Evolutionary conservation across 1,139 yeast species (phyloP).

Genomic region (Pichia sp.): DNA sequence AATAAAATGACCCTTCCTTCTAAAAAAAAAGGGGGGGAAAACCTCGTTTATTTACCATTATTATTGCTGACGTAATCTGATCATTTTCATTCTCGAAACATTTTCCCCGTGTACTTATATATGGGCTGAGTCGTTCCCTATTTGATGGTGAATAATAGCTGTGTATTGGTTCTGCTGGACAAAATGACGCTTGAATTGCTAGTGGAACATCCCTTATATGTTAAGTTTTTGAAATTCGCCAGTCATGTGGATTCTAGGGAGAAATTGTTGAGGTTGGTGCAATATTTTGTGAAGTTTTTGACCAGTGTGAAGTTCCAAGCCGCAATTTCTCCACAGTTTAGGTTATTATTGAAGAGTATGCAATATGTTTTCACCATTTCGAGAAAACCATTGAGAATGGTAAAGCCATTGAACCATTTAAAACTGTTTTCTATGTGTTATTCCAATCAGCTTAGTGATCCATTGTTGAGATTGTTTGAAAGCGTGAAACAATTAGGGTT

Average conservation of each 20-base stretch:
- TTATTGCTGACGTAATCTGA: too few relatives aligned
- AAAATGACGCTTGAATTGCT: conserved; percentile 54
- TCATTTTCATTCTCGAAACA: too few relatives aligned
- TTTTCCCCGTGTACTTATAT: too few relatives aligned
- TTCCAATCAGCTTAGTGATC: conserved; percentile 68
- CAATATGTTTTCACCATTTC: conserved; percentile 57
- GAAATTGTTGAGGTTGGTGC: conserved; percentile 71
- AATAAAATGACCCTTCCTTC: too few relatives aligned
- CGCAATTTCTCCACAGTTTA: conserved; percentile 1
- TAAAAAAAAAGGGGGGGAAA: too few relatives aligned
- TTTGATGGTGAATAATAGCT: too few relatives aligned
- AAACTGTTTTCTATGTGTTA: conserved; percentile 61
- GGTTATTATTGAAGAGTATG: conserved; percentile 26
- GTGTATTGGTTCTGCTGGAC: too few relatives aligned
- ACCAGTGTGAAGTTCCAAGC: conserved; percentile 13
- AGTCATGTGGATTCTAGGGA: conserved; percentile 63
- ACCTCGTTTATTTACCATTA: too few relatives aligned
- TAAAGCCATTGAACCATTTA: conserved; percentile 73
- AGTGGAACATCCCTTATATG: conserved; percentile 67
- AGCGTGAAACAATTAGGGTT: conserved; percentile 64
- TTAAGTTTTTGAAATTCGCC: conserved; percentile 54
- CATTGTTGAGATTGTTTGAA: conserved; percentile 44
- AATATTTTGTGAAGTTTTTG: conserved; percentile 72
- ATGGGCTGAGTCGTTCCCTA: too few relatives aligned
- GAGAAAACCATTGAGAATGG: conserved; percentile 78